phyloP scores from a whole-genome alignment of 768 basidiomycete species.

The Rhodocollybia butyracea region DNA sequence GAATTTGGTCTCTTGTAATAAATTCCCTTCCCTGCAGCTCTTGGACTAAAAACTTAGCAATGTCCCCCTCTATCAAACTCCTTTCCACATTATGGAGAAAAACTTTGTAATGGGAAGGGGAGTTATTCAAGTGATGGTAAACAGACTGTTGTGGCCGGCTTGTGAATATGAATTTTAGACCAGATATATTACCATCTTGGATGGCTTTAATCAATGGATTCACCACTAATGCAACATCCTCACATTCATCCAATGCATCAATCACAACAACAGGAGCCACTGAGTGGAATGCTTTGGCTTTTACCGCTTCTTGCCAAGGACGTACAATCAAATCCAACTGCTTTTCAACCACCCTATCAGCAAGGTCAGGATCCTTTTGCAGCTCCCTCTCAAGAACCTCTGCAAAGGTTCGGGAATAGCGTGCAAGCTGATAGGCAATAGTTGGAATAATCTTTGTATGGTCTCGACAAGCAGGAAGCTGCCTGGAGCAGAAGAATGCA shows the following conservation, averaged over 20 bases:
- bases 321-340: conserved; percentile 4
- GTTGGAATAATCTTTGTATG: conserved; percentile 6
- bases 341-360: no score
- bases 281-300: neutral
- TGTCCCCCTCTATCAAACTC: no score
- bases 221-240: neutral
- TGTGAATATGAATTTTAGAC: conserved; percentile 8
- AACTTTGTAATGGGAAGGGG: no score
- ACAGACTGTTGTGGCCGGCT: conserved; percentile 7
- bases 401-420: neutral
- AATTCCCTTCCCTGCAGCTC: neutral
- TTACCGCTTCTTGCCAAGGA: neutral
- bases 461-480: neutral
- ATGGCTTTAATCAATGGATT: neutral
- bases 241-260: conserved; percentile 11
- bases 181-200: neutral
- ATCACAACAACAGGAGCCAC: conserved; percentile 5
- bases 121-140: neutral
- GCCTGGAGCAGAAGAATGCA: conserved; percentile 11
- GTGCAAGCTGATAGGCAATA: conserved; percentile 8
- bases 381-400: neutral
- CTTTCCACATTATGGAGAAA: no score
- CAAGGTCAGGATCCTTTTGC: neutral
- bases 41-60: no score
- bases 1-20: neutral